Evolutionary conservation across 352 stramenopile species (phyloP), one percentile per base, ranked within the genome.

Genomic region (Globisporangium polare): DNA sequence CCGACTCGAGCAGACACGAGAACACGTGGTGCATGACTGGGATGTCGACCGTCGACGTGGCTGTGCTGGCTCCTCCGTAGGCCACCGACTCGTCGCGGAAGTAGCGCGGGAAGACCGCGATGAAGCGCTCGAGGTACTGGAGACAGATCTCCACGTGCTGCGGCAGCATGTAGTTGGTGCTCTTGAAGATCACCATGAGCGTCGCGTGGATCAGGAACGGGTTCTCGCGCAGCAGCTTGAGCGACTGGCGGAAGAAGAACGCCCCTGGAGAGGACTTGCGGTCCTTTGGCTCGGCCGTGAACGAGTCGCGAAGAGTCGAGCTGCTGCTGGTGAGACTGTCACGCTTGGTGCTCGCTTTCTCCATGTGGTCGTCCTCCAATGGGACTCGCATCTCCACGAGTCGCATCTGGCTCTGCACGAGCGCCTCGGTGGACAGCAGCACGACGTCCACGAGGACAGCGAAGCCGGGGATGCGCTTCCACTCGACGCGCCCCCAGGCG

Each of bases 121-220:
- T 56, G 22, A 92, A 60, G 55, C 78, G 73, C 49, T 83, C 77
- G 35, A 92, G 43, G 67, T 89, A 89, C 57, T 88, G 65, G 24
- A 92, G 56, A 46, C 79, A 90, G 37, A 90, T 45, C 63, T 61
- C 72, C n/a, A 92, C 83, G 61, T 92, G 78, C 61, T 90, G 78
- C 39, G 83, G 74, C 24, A 87, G 54, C 65, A 85, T 71, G 64
- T 82, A 84, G 67, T 90, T 92, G 37, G 83, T 90, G 54, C 68
- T 75, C 29, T 69, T 68, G 17, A 92, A 56, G 46, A 92, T 75
- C 1, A 67, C 65, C 68, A 90, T 76, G 46, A 90, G 51, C 64
- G 79, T 83, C 24, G 87, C 72, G 52, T 84, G 71, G 31, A 90
- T 72, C 55, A 88, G 74, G 3, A 56, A 60, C 10, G 63, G 65